Evolutionary conservation across 2,329 filamentous ascomycete species (phyloP), one percentile per base, ranked within the genome.

Genomic region (Beauveria bassiana): DNA sequence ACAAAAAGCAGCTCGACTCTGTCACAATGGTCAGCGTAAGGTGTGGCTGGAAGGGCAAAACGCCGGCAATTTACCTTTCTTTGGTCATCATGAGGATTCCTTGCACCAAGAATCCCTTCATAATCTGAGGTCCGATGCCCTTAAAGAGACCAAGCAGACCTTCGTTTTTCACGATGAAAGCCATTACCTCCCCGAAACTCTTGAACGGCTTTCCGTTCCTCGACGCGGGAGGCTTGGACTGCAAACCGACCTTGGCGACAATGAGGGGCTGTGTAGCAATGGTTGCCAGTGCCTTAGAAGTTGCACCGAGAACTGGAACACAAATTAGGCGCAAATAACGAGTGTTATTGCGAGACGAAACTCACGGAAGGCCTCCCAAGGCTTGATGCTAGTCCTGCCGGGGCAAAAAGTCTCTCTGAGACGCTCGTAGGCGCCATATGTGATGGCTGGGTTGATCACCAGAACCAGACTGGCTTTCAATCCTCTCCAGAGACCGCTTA

Each of bases 41-140:
- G 40, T 22, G 10, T 5, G 3, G n/a, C 8, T 18, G 12, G 26
- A 5, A 12, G 6, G 18, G 16, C 9, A 4, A 7, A 38, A 47
- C 16, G 12, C 3, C 40, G 1, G 54, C 3, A 8, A 70, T 80
- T 67, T 81, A 92, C 90, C 92, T 85, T 77, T 99, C 95, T 78
- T 99, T 99, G 53, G 92, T 95, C 92, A 97, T 99, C 95, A 99
- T 99, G 45, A 99, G 80, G 61, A 99, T 86, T 55, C 95, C 95
- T 72, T 99, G 95, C 2, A 99, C 95, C 54, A 99, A 73, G 58
- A 99, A 77, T 1, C 95, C 95, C 77, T 99, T 99, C 63, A 92
- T 75, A 57, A 99, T 89, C 74, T 99, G 95, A 3, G 95, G 95
- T 0, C 86, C 92, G 67, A 99, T 96, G 47, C 95, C 95, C 78